Evolutionary conservation across 1,284 basidiomycete species (phyloP), one percentile per base, ranked within the genome.

Genomic region (Pseudozyma thailandica): DNA sequence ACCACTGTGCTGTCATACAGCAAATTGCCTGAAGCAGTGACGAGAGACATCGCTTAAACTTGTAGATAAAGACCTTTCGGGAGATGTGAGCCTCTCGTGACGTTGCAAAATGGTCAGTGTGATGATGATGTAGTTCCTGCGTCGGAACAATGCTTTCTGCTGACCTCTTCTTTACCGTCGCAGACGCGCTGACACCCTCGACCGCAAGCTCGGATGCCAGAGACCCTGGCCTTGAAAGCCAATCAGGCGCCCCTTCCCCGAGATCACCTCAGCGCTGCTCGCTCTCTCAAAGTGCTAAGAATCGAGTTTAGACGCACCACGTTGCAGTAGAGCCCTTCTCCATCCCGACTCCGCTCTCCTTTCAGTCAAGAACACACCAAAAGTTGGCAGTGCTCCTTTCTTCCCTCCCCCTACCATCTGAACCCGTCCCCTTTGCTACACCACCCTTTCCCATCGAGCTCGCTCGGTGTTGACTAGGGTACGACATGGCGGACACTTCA

Each of bases 401-500:
- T 23, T 6, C 18, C 16, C n/a, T 4, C 20, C 28, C n/a, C 18
- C 41, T 13, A 18, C 35, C 27, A 9, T 37, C 18, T 21, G 25
- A 5, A 39, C 15, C 9, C 23, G 28, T n/a, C 35, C 13, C 16
- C 4, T 47, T 25, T n/a, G 25, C 33, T 35, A 16, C 15, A 7
- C 33, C 8, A 20, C 41, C 18, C 21, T n/a, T 41, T 42, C 12
- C 38, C 42, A 45, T 44, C 50, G 23, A 52, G 4, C 10, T 28
- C 10, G 15, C 30, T 51, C 31, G 50, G 31, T 45, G 41, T 26
- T 35, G 37, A 20, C 23, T n/a, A 39, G 18, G 42, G 10, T 21
- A 16, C 42, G 30, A 1, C 37, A 54, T 66, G 63, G 56, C 63
- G 27, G 52, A 54, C 48, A 45, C 31, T 45, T 16, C 44, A 9